Conservation (phyloP, 2,329 filamentous ascomycete species). For the Biscogniauxia marginata region DNA sequence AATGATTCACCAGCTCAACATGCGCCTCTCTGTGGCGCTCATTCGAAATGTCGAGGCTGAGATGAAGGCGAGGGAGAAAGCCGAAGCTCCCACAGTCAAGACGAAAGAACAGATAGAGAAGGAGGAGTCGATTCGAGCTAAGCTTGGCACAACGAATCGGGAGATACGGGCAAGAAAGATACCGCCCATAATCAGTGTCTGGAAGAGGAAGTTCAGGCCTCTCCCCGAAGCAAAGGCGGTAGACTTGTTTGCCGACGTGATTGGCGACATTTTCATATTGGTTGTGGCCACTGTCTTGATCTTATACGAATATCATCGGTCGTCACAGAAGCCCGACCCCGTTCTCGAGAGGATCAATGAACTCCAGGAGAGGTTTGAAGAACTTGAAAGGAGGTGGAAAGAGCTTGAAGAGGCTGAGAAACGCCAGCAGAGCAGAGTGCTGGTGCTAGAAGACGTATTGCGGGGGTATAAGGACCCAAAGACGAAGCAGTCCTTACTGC, state of each 20-base stretch:
- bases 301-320: conserved; percentile 60
- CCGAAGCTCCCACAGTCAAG: conserved; percentile 63
- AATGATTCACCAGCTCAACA: conserved; percentile 64
- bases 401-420: conserved; percentile 51
- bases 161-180: conserved; percentile 25
- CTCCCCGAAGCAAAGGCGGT: conserved; percentile 66
- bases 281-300: conserved; percentile 56
- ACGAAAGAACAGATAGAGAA: conserved; percentile 59
- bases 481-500: conserved; percentile 54
- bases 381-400: conserved; percentile 48
- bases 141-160: conserved; percentile 38
- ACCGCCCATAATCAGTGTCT: conserved; percentile 49
- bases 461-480: conserved; percentile 53
- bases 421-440: conserved; percentile 44
- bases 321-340: conserved; percentile 58
- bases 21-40: conserved; percentile 60
- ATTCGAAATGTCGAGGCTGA: conserved; percentile 58
- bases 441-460: conserved; percentile 54
- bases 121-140: conserved; percentile 49
- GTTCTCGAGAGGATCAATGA: conserved; percentile 54
- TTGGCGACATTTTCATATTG: conserved; percentile 63
- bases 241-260: conserved; percentile 64
- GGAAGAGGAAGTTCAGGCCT: conserved; percentile 61
- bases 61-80: conserved; percentile 58
- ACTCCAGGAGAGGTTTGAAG: conserved; percentile 47